These are phyloP conservation scores for Potentilla sterilis DNA, from an alignment of 306 rosid species.

Conservation along the genomic window DNA sequence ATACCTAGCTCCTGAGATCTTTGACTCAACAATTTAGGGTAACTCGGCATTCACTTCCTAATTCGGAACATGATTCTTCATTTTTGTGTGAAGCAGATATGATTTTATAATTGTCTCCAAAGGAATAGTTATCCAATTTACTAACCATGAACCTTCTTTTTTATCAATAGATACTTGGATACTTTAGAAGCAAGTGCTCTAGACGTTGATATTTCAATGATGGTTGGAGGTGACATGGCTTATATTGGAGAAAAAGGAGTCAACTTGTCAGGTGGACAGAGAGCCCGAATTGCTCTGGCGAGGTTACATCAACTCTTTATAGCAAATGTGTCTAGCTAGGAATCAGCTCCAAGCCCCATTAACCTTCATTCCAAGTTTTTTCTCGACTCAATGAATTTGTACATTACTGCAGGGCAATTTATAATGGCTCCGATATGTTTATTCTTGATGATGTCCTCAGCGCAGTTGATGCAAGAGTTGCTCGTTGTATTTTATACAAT, in stretches of 20 bases:
- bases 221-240: constrained; percentile 95
- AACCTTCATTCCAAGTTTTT: not conserved
- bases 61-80: not conserved
- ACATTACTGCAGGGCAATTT: constrained; percentile 67
- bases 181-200: constrained; percentile 73
- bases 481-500: constrained; percentile 68
- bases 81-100: not conserved
- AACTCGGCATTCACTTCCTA: not conserved
- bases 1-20: not conserved
- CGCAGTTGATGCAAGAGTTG: constrained; percentile 90
- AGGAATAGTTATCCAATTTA: not conserved
- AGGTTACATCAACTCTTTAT: constrained; percentile 44
- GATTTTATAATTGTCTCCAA: not conserved
- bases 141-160: not conserved
- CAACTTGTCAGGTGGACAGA: constrained; percentile 94
- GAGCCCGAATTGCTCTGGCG: constrained; percentile 96
- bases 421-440: constrained; percentile 73
- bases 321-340: constrained; percentile 7
- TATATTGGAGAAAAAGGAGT: constrained; percentile 85
- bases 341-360: constrained; percentile 1
- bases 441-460: constrained; percentile 93
- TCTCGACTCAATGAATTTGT: constrained; percentile 16
- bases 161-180: constrained; percentile 62
- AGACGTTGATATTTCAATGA: constrained; percentile 76
- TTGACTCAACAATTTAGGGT: not conserved